Base-by-base conservation (phyloP, 495 filamentous ascomycete species). In the Sordaria brevicollis region DNA sequence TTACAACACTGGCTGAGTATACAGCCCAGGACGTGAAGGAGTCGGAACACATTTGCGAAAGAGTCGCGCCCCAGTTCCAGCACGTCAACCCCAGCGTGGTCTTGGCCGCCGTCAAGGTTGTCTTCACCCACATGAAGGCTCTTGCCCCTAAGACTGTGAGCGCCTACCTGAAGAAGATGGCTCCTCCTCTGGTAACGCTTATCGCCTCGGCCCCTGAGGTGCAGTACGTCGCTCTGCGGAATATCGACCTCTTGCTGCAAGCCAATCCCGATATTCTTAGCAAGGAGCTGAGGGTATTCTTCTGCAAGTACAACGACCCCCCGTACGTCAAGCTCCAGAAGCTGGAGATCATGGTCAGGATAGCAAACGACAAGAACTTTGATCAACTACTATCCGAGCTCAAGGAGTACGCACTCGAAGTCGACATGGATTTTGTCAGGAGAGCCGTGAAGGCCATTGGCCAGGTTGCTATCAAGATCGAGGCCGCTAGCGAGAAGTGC, bases 261-360 rank as follows among this genome's bases (percentile, higher is more conserved):
- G 88, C 95, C 71, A 86, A 94, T 67, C 95, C 95, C 1, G 95
- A 98, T 73, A 93, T 99, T 3, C 83, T 99, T 8, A 87, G 95
- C 41, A 98, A 97, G 79, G 95, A 99, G 80, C 97, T 99, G 69
- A 87, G 95, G 11, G 94, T 98, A 62, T 99, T 99, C 81, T 99
- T 99, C 81, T 99, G 95, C 87, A 99, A 99, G 85, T 99, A 99
- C 83, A 99, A 99, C 74, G 95, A 99, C 76, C 95, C 96, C 0
- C 98, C 98, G 69, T 99, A 99, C 76, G 95, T 99, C 82, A 99
- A 99, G 80, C 95, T 99, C 73, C 98, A 96, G 13, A 99, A 99
- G 80, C 86, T 99, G 66, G 95, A 99, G 79, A 85, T 99, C 70
- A 98, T 99, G 75, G 98, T 98, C 82, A 99, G 98, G 95, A 86